These are phyloP conservation scores for Groenewaldozyma auringiensis DNA, from an alignment of 1,139 yeast species.

Conservation along the genomic window DNA sequence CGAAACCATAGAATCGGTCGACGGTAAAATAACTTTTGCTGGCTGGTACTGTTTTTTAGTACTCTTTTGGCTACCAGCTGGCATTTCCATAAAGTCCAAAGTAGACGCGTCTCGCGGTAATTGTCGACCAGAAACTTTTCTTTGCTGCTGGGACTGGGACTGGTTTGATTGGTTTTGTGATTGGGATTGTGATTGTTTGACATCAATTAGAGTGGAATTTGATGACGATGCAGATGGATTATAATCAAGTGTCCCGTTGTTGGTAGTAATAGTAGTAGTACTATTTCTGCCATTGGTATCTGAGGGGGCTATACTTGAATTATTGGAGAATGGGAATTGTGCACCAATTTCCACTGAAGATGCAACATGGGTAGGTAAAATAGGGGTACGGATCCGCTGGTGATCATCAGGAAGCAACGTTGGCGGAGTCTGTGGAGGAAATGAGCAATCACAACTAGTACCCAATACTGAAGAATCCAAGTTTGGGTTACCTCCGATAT, in stretches of 20 bases:
- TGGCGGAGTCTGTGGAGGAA: constrained; percentile 18
- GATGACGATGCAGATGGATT: background rate
- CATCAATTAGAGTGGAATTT: background rate
- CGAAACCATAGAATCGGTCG: background rate
- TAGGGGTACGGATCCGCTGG: constrained; percentile 29
- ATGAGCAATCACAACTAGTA: constrained; percentile 21
- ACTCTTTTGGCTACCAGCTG: background rate
- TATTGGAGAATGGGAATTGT: constrained; percentile 26
- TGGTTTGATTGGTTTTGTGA: no score
- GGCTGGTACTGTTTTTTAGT: background rate
- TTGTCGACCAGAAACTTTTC: background rate
- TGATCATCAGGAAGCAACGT: constrained; percentile 8
- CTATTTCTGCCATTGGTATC: constrained; percentile 6
- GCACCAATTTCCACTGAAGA: constrained; percentile 28
- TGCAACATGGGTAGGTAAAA: constrained; percentile 19
- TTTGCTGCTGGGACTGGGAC: background rate
- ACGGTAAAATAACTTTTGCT: constrained; percentile 1
- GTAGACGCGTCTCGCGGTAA: background rate
- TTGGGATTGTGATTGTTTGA: no score
- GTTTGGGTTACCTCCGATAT: background rate
- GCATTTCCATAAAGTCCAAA: background rate
- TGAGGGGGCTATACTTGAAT: constrained; percentile 4
- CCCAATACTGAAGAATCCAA: constrained; percentile 12
- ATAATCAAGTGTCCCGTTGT: background rate
- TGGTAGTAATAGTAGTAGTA: constrained; percentile 4